phyloP scores from a whole-genome alignment of 352 stramenopile species.

The Pythium plurisporium region DNA sequence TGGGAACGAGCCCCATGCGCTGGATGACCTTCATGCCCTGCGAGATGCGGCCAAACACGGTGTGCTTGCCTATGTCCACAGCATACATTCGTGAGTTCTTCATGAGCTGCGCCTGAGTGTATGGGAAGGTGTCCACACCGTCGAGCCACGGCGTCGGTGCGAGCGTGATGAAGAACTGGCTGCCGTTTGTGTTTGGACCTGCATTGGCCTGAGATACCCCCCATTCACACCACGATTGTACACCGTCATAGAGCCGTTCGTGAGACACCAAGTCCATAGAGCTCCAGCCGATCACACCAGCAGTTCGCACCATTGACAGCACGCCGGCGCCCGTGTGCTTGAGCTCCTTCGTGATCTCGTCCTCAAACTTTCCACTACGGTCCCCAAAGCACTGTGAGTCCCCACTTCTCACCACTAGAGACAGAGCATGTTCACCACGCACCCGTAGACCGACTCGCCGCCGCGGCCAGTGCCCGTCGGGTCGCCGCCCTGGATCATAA shows the following conservation, averaged over 20 bases:
- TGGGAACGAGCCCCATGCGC: slow-evolving; percentile 88
- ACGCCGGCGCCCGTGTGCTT: slow-evolving; percentile 93
- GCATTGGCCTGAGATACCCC: slow-evolving; percentile 86
- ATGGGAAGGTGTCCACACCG: no score
- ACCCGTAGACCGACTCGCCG: slow-evolving; percentile 92
- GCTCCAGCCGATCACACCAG: no score
- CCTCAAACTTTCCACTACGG: slow-evolving; percentile 88
- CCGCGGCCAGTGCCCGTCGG: slow-evolving; percentile 91
- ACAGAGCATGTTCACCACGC: not conserved
- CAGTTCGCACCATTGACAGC: slow-evolving; percentile 85
- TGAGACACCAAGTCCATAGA: no score
- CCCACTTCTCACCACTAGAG: not conserved
- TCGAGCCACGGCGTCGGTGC: slow-evolving; percentile 93
- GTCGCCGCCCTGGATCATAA: slow-evolving; percentile 96
- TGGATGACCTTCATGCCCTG: slow-evolving; percentile 92
- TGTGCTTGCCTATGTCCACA: slow-evolving; percentile 93
- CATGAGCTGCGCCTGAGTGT: no score
- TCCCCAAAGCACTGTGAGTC: not conserved
- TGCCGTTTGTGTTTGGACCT: slow-evolving; percentile 90
- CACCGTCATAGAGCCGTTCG: no score
- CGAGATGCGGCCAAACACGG: slow-evolving; percentile 90
- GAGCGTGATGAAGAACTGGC: slow-evolving; percentile 94
- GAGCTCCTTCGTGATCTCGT: slow-evolving; percentile 90
- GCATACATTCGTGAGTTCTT: no score
- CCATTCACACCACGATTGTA: not conserved